A percentile compares a stretch with the other conserved stretches of the same genome.
phyloP scores from a whole-genome alignment of 1,284 basidiomycete genomes.

The Puccinia sorghi region DNA sequence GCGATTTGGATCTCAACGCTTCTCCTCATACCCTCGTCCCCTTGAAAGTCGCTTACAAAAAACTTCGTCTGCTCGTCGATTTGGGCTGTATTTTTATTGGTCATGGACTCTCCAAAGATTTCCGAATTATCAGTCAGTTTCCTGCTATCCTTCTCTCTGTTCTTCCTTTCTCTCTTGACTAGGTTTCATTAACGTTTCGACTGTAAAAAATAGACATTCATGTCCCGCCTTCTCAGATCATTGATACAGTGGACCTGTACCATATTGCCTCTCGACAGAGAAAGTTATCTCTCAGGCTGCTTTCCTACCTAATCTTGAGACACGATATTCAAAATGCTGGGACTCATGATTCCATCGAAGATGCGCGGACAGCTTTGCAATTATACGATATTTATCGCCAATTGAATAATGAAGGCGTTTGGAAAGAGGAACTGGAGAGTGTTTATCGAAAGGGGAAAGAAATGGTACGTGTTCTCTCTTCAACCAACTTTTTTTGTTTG shows the following conservation, averaged over 20 bases:
- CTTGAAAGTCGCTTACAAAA: slow-evolving; percentile 95
- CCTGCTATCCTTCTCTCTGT: slow-evolving; percentile 12
- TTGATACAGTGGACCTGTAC: slow-evolving; percentile 95
- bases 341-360: slow-evolving; percentile 90
- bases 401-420: slow-evolving; percentile 73
- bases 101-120: slow-evolving; percentile 98
- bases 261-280: slow-evolving; percentile 78
- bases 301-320: slow-evolving; percentile 87
- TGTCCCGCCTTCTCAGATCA: slow-evolving; percentile 90
- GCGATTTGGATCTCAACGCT: slow-evolving; percentile 81
- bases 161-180: slow-evolving; percentile 16
- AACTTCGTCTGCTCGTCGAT: slow-evolving; percentile 89
- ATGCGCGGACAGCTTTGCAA: slow-evolving; percentile 82
- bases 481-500: background rate
- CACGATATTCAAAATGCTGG: slow-evolving; percentile 83
- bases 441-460: slow-evolving; percentile 63
- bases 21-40: slow-evolving; percentile 89
- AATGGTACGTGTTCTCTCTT: slow-evolving; percentile 26
- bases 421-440: slow-evolving; percentile 83
- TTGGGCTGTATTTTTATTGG: slow-evolving; percentile 95
- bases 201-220: slow-evolving; percentile 72
- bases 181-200: background rate
- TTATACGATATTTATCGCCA: slow-evolving; percentile 81
- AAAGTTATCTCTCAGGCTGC: slow-evolving; percentile 85
- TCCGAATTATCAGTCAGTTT: slow-evolving; percentile 89